Percentiles rank a stretch among this genome's conserved stretches.
Evolutionary conservation across 169 alveolate genomes (phyloP).

Genomic region (Cryptosporidium tyzzeri): DNA sequence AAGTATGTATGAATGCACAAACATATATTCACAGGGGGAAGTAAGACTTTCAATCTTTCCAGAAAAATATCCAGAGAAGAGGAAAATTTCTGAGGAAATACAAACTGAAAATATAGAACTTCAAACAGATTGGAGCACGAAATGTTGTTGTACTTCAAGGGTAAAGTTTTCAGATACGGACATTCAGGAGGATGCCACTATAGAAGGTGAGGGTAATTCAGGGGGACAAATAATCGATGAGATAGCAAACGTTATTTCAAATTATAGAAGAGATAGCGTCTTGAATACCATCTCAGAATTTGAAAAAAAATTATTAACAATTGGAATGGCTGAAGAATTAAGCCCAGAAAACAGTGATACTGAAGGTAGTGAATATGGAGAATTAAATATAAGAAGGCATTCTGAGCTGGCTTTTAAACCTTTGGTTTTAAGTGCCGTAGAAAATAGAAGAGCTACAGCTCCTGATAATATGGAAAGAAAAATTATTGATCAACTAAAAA

Average conservation of each 20-base stretch:
- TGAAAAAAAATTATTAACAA: constrained; percentile 58
- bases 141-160: constrained; percentile 68
- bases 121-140: constrained; percentile 48
- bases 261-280: constrained; percentile 66
- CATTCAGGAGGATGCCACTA: too few relatives aligned
- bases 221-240: constrained; percentile 30
- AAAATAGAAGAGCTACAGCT: constrained; percentile 60
- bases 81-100: background rate
- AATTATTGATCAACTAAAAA: constrained; percentile 17
- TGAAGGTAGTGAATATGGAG: constrained; percentile 36
- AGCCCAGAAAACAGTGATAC: constrained; percentile 24
- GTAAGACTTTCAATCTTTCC: background rate
- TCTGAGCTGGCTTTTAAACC: constrained; percentile 50
- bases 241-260: constrained; percentile 16
- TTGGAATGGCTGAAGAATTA: constrained; percentile 51
- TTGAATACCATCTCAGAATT: constrained; percentile 54
- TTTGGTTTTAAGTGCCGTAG: background rate
- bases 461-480: constrained; percentile 10
- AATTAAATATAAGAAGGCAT: constrained; percentile 24
- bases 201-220: background rate
- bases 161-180: constrained; percentile 32
- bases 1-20: background rate
- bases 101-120: background rate
- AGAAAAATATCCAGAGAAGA: background rate
- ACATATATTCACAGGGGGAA: background rate